Evolutionary conservation across 2,329 filamentous ascomycete species (phyloP), one percentile per base, ranked within the genome.

Genomic region (Neofusicoccum cordaticola): DNA sequence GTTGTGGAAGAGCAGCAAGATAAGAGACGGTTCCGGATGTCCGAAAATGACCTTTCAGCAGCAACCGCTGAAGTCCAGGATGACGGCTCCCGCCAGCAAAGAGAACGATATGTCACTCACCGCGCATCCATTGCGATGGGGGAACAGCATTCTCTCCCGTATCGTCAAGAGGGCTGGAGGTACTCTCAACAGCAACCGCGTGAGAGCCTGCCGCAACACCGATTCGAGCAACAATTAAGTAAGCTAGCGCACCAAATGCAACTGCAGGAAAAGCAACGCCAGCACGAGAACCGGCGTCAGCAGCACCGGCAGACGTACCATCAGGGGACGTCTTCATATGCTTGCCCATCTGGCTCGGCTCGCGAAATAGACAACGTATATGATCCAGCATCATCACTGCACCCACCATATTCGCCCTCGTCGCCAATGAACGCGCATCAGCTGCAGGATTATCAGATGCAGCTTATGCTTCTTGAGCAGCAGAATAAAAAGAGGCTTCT

Each of bases 401-500:
- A 31, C 7, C 27, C 27, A 31, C 27, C 27, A 31, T 31, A 31
- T 31, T 31, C 27, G 27, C 27, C 27, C 6, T 31, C 27, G 27
- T 31, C 27, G 27, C 37, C 13, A 39, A 39, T 15, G 37, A 39
- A 39, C 37, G 27, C 27, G 27, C 37, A 93, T 74, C 91, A 90
- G 22, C 82, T 94, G 51, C 90, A 93, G 77, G 91, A 94, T 75
- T 94, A 94, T 72, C 90, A 94, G 80, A 93, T 93, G 90, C 91
- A 94, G 75, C 80, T 94, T 74, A 93, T 93, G 90, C 79, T 93
- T 52, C 84, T 94, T 12, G 91, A 94, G 77, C 90, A 93, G 77
- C 90, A 94, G 78, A 94, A 94, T 71, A 93, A 93, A 82, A 93
- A 92, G 78, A 84, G 91, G 17, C 82, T 94, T 53, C 87, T 92